These are phyloP conservation scores for Urochloa ruziziensis DNA, from an alignment of 176 grass and related monocot species.

Conservation along the genomic window DNA sequence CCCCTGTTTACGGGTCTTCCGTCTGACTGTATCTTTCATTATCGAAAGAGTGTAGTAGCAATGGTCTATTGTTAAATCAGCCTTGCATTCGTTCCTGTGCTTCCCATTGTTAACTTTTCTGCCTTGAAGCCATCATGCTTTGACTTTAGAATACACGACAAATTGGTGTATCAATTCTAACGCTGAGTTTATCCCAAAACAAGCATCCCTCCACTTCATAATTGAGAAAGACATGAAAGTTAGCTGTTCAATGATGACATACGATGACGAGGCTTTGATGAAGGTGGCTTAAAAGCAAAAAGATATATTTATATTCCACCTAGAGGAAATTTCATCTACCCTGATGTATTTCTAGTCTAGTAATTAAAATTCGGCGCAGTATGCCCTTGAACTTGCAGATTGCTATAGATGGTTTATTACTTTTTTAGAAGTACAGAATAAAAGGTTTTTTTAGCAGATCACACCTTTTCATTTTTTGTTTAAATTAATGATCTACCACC, in stretches of 20 bases:
- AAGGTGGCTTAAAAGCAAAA: background rate
- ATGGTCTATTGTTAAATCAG: background rate
- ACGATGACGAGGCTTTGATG: background rate
- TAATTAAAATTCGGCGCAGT: background rate
- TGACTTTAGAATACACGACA: slow-evolving; percentile 27
- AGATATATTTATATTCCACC: background rate
- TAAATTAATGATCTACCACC: background rate
- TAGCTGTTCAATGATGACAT: background rate
- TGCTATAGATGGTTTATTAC: background rate
- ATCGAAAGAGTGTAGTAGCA: slow-evolving; percentile 4
- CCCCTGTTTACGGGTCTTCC: slow-evolving; percentile 12
- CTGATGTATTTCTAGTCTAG: background rate
- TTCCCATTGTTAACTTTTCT: slow-evolving; percentile 8
- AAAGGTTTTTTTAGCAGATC: background rate
- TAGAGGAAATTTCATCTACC: background rate
- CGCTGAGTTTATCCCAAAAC: slow-evolving; percentile 13
- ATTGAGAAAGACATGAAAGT: background rate
- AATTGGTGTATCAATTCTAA: background rate
- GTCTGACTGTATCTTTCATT: slow-evolving; percentile 29
- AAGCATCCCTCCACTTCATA: slow-evolving; percentile 26
- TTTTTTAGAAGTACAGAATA: background rate
- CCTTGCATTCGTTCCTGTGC: background rate
- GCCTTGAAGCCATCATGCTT: slow-evolving; percentile 16
- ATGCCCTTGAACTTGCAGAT: background rate
- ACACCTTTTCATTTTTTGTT: background rate